These are phyloP conservation scores for Sarcomyxa edulis DNA, from an alignment of 768 basidiomycete genomes.

Conservation along the genomic window DNA sequence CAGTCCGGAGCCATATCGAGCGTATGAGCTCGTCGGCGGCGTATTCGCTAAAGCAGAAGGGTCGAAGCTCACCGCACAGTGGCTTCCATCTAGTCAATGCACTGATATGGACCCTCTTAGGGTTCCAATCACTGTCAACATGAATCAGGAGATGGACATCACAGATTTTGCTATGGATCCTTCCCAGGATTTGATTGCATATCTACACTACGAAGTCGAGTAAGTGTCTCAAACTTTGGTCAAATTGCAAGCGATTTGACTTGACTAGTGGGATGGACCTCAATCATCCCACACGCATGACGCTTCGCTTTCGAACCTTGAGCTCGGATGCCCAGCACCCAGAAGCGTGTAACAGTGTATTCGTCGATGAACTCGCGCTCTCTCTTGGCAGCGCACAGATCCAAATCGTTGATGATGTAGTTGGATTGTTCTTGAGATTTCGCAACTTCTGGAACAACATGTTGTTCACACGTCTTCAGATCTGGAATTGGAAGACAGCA, in stretches of 20 bases:
- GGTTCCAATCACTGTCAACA: too few relatives aligned
- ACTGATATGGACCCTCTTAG: too few relatives aligned
- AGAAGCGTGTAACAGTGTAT: constrained; percentile 13
- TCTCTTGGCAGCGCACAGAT: constrained; percentile 36
- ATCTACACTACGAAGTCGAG: constrained; percentile 19
- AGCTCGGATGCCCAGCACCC: constrained; percentile 24
- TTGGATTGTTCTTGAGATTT: constrained; percentile 41
- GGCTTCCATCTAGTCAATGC: constrained; percentile 23
- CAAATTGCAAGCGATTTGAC: too few relatives aligned
- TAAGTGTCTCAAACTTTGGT: too few relatives aligned
- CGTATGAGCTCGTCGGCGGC: constrained; percentile 60
- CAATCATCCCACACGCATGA: background rate
- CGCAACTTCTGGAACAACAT: constrained; percentile 30
- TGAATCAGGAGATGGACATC: too few relatives aligned
- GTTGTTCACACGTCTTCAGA: too few relatives aligned
- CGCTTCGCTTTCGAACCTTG: constrained; percentile 23
- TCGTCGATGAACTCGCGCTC: background rate
- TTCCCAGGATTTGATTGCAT: constrained; percentile 51
- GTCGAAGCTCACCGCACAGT: constrained; percentile 8
- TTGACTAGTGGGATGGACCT: background rate
- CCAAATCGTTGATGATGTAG: constrained; percentile 49
- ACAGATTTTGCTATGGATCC: constrained; percentile 66
- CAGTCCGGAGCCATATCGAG: constrained; percentile 20
- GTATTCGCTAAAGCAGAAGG: constrained; percentile 40
- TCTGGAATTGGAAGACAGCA: constrained; percentile 53